Evolutionary conservation across 495 filamentous ascomycete species (phyloP).

Genomic region (Aspergillus leporis): DNA sequence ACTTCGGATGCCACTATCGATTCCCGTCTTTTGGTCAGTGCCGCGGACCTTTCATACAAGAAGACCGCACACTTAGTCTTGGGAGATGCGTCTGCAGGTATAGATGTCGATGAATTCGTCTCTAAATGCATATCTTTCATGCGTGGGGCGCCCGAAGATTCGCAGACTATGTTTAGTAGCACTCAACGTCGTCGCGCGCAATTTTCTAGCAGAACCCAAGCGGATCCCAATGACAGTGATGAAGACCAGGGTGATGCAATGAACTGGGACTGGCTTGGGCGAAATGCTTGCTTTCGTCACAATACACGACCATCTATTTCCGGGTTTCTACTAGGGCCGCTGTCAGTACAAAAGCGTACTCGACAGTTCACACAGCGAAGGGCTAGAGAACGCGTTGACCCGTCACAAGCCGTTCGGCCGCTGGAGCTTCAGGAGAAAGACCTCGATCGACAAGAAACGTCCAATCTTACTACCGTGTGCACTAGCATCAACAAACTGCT

Average conservation of each 20-base stretch:
- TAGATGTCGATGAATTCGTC: constrained; percentile 93
- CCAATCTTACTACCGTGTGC: constrained; percentile 70
- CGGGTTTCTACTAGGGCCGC: constrained; percentile 83
- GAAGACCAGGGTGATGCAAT: constrained; percentile 70
- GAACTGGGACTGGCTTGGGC: constrained; percentile 86
- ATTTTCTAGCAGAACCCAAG: constrained; percentile 27
- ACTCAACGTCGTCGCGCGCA: constrained; percentile 37
- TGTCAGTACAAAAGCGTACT: constrained; percentile 82
- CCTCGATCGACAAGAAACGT: constrained; percentile 68
- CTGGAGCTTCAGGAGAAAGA: constrained; percentile 71
- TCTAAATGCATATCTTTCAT: constrained; percentile 89
- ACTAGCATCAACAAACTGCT: constrained; percentile 58
- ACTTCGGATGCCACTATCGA: constrained; percentile 93
- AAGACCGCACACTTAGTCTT: constrained; percentile 68
- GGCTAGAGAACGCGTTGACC: constrained; percentile 60
- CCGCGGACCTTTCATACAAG: constrained; percentile 74
- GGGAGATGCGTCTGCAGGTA: constrained; percentile 65
- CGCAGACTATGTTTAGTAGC: constrained; percentile 18
- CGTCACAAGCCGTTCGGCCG: constrained; percentile 65
- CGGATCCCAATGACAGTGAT: constrained; percentile 51
- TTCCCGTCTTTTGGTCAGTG: constrained; percentile 74
- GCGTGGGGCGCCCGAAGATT: constrained; percentile 53
- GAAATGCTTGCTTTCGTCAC: constrained; percentile 67
- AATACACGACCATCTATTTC: constrained; percentile 75
- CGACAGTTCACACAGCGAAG: constrained; percentile 67